These are phyloP conservation scores for Hypholoma fasciculare DNA, from an alignment of 768 basidiomycete genomes.

Conservation along the genomic window DNA sequence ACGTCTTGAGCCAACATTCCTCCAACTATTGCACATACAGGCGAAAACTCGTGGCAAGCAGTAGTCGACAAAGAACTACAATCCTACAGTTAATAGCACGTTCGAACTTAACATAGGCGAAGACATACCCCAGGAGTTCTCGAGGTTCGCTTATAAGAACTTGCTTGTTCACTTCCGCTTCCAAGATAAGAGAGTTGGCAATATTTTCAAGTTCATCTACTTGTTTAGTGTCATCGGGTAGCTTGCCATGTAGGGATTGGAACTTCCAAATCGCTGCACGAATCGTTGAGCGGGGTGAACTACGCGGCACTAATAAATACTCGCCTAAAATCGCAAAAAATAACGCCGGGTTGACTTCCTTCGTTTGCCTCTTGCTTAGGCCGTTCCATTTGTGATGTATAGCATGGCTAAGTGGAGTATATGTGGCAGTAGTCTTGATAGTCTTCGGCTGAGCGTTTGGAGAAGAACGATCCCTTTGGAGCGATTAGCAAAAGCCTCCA, in stretches of 20 bases:
- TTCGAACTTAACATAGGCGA: slow-evolving; percentile 7
- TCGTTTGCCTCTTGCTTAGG: slow-evolving; percentile 75
- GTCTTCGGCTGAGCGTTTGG: slow-evolving; percentile 59
- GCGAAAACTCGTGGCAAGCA: slow-evolving; percentile 86
- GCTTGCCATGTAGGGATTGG: slow-evolving; percentile 52
- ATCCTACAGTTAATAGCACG: slow-evolving; percentile 7
- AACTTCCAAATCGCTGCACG: slow-evolving; percentile 81
- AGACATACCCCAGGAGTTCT: slow-evolving; percentile 61
- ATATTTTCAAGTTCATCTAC: slow-evolving; percentile 62
- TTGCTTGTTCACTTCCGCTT: slow-evolving; percentile 72
- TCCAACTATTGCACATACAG: slow-evolving; percentile 92
- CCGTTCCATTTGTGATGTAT: slow-evolving; percentile 68
- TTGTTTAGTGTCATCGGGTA: slow-evolving; percentile 54
- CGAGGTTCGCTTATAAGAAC: slow-evolving; percentile 56
- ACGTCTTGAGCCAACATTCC: slow-evolving; percentile 96
- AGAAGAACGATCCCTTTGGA: slow-evolving; percentile 60
- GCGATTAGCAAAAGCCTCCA: not conserved
- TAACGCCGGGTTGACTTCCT: slow-evolving; percentile 76
- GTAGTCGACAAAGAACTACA: slow-evolving; percentile 66
- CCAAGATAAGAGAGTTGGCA: slow-evolving; percentile 58
- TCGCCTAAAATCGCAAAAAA: slow-evolving; percentile 75
- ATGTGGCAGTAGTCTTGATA: slow-evolving; percentile 60
- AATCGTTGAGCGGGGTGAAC: not conserved
- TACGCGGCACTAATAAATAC: slow-evolving; percentile 7
- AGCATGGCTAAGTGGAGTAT: slow-evolving; percentile 62